Evolutionary conservation across 2,329 filamentous ascomycete species (phyloP), one percentile per base, ranked within the genome.

Genomic region (Epichloe brachyelytri): DNA sequence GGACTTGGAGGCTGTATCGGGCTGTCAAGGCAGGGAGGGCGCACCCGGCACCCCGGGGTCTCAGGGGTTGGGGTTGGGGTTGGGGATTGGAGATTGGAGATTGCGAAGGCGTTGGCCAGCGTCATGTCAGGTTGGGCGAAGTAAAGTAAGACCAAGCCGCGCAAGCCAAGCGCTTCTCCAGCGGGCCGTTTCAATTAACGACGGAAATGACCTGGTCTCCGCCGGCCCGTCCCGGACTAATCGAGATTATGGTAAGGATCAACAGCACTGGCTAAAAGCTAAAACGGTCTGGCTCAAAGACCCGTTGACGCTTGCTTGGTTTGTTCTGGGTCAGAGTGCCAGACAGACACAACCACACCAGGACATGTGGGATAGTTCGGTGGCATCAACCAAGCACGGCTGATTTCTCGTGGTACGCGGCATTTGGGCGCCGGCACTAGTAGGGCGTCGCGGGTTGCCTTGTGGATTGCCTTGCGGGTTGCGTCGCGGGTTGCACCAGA

Each of bases 181-280:
- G 10, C 30, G 43, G 43, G 49, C 49, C 49, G 43, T 45, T 45
- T 50, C 36, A 44, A 11, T 17, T 39, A 38, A 37, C 33, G 33
- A 46, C n/a, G 14, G 43, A 17, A 15, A 34, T 51, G 50, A 39
- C 30, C n/a, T 7, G 40, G 40, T 43, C 20, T 43, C 45, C 45
- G 46, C 46, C 50, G 50, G 50, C 30, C 50, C 50, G 50, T 51
- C 50, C 50, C 50, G 50, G 34, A 41, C 46, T 47, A 26, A 37
- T 43, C 37, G 49, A 41, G 48, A 44, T 30, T 10, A 30, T 38
- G 40, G 40, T 49, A 38, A 49, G 48, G 48, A 30, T 30, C 30
- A 30, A 44, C 40, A 34, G 20, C 33, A 22, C 33, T 44, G 11
- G 47, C 47, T 34, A 30, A 36, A 49, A 43, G 8, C 30, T 30